Base-by-base conservation (phyloP, 805 yeast species). In the Lachancea waltii region DNA sequence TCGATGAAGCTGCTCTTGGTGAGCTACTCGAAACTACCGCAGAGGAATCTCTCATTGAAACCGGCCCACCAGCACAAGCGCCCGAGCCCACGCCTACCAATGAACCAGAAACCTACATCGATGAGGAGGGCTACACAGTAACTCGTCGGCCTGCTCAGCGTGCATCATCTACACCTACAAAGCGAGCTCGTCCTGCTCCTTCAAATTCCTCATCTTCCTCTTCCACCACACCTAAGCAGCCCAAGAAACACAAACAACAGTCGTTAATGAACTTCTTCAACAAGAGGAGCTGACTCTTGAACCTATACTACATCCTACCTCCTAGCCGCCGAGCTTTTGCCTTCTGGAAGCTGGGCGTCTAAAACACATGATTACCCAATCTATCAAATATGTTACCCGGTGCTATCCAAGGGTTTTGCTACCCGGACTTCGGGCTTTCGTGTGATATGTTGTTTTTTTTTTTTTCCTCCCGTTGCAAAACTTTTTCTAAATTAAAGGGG, bases 101-200 rank as follows among this genome's bases (percentile, higher is more conserved):
- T 38, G 44, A 38, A 14, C 39, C 41, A 18, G 18, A 39, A 10
- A 37, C 41, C 16, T 54, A 49, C 29, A 47, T 56, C 3, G 64
- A 60, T 35, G 57, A 57, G 10, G 64, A 60, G 18, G 64, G 64
- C 6, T 60, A 57, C 38, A 52, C 49, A 21, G 63, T 60, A 9
- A 58, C 63, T 4, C 49, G 48, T 38, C 51, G 44, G 37, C 46
- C 44, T 5, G 30, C 47, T 7, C 50, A 6, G 34, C 47, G 10
- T 35, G 40, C 35, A 24, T 26, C 41, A 8, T 32, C 37, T 6
- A 38, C 37, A 14, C 38, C 43, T 13, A 35, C 37, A 11, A 40
- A 37, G 19, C 35, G 46, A 11, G 29, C 34, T 1, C 23, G 22
- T n/a, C 14, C 14, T 18, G 9, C 31, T 4, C 28, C n/a, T 3